Conservation (phyloP, 139 green algal species). For the Haematococcus sp. region DNA sequence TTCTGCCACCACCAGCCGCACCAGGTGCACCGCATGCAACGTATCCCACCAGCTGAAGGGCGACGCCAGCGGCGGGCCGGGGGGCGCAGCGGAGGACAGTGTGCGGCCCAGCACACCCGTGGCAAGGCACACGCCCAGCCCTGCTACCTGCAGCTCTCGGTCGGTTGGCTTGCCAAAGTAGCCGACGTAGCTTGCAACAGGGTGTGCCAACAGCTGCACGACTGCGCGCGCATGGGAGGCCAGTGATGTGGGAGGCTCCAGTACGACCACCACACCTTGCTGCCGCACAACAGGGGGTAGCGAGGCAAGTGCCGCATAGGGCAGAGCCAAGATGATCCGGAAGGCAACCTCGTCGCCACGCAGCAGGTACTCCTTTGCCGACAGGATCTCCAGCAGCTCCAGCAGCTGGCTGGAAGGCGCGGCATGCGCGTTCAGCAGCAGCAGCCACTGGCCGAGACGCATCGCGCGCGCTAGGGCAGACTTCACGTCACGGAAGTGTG, state of each 20-base stretch:
- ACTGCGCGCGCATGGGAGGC: neutral
- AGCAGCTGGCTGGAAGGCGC: neutral
- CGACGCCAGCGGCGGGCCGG: neutral
- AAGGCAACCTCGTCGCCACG: slow-evolving; percentile 15
- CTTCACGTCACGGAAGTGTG: neutral
- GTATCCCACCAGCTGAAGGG: neutral
- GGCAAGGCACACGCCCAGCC: neutral
- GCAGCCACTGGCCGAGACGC: slow-evolving; percentile 24
- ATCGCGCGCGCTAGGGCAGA: neutral
- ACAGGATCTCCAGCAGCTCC: slow-evolving; percentile 22
- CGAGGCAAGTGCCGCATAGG: neutral
- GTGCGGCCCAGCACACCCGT: neutral
- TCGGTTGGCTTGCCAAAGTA: slow-evolving; percentile 2
- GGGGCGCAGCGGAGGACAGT: neutral
- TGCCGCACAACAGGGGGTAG: slow-evolving; percentile 21
- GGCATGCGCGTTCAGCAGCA: slow-evolving; percentile 17
- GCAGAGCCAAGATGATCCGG: slow-evolving; percentile 24
- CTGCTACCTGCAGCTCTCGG: neutral
- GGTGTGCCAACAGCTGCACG: slow-evolving; percentile 17
- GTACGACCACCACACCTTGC: slow-evolving; percentile 7
- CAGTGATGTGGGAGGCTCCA: slow-evolving; percentile 17
- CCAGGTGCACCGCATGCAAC: no score
- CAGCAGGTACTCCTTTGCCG: slow-evolving; percentile 18
- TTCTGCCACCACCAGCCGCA: no score
- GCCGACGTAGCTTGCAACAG: neutral